phyloP scores from a whole-genome alignment of 805 yeast genomes.

The Yarrowia hollandica region DNA sequence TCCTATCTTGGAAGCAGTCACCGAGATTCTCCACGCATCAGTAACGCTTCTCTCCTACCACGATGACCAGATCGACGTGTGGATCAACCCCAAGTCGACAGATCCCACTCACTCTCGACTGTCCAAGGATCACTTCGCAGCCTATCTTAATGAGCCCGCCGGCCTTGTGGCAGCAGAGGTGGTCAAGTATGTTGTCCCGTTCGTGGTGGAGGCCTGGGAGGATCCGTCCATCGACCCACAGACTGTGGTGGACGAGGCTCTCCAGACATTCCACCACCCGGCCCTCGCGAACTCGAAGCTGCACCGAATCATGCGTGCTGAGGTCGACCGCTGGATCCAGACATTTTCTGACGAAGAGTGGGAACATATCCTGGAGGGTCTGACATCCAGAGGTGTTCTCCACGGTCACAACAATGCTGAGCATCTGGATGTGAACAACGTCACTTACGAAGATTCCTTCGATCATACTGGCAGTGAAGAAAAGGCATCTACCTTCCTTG shows the following conservation, averaged over 20 bases:
- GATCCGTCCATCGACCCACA: conserved; percentile 31
- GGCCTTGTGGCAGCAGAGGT: conserved; percentile 34
- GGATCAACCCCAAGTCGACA: conserved; percentile 33
- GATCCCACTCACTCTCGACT: conserved; percentile 35
- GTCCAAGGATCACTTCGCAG: conserved; percentile 36
- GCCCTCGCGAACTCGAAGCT: conserved; percentile 31
- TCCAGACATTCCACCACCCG: conserved; percentile 35
- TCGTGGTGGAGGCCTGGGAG: conserved; percentile 34
- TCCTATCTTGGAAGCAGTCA: conserved; percentile 32
- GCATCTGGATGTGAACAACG: conserved; percentile 24
- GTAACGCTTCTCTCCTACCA: conserved; percentile 32
- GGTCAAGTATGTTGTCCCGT: conserved; percentile 32
- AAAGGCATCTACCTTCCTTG: conserved; percentile 12
- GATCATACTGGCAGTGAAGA: conserved; percentile 4
- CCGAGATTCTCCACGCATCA: conserved; percentile 32
- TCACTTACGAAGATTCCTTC: conserved; percentile 4
- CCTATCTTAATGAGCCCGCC: conserved; percentile 35
- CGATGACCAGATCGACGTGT: conserved; percentile 36
- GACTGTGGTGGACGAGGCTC: conserved; percentile 30
- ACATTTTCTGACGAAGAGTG: conserved; percentile 23
- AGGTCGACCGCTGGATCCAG: conserved; percentile 32
- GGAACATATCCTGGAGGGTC: conserved; percentile 23
- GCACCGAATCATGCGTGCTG: conserved; percentile 32
- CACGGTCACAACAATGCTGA: conserved; percentile 26
- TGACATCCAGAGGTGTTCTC: conserved; percentile 23